These are phyloP conservation scores for Hygrocybe coccinea DNA, from an alignment of 768 basidiomycete species.

Conservation along the genomic window DNA sequence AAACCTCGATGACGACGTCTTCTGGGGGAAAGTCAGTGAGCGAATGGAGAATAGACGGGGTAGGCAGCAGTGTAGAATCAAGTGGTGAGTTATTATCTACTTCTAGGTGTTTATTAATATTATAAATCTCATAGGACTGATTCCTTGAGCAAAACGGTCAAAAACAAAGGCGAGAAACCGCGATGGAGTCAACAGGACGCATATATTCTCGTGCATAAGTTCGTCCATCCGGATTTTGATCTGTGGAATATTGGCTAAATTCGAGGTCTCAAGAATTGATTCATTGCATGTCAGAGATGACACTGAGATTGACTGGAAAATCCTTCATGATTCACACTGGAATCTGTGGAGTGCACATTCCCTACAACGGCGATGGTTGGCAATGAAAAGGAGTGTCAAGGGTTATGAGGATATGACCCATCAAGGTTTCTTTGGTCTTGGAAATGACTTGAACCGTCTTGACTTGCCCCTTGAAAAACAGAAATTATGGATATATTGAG, in stretches of 20 bases:
- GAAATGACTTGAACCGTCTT: background rate
- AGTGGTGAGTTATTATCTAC: conserved; percentile 53
- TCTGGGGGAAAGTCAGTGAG: conserved; percentile 75
- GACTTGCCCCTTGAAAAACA: conserved; percentile 24
- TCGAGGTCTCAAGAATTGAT: conserved; percentile 49
- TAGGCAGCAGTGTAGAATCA: conserved; percentile 81
- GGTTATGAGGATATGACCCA: conserved; percentile 79
- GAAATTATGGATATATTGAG: conserved; percentile 80
- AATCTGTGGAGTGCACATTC: conserved; percentile 81
- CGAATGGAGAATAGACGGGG: conserved; percentile 73
- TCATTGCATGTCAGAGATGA: conserved; percentile 72
- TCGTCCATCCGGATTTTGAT: conserved; percentile 18
- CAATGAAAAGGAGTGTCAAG: conserved; percentile 72
- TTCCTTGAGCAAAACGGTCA: conserved; percentile 63
- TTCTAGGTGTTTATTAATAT: background rate
- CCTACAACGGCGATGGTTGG: conserved; percentile 74
- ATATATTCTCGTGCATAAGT: conserved; percentile 81
- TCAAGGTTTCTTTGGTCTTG: conserved; percentile 44
- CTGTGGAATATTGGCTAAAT: background rate
- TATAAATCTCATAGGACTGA: conserved; percentile 54
- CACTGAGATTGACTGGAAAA: conserved; percentile 83
- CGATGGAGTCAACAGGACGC: conserved; percentile 76
- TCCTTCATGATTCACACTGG: conserved; percentile 68
- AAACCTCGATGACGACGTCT: conserved; percentile 71
- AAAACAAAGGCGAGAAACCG: conserved; percentile 64